phyloP scores from a whole-genome alignment of 192 early-diverging fungal species.

The Mortierella claussenii region DNA sequence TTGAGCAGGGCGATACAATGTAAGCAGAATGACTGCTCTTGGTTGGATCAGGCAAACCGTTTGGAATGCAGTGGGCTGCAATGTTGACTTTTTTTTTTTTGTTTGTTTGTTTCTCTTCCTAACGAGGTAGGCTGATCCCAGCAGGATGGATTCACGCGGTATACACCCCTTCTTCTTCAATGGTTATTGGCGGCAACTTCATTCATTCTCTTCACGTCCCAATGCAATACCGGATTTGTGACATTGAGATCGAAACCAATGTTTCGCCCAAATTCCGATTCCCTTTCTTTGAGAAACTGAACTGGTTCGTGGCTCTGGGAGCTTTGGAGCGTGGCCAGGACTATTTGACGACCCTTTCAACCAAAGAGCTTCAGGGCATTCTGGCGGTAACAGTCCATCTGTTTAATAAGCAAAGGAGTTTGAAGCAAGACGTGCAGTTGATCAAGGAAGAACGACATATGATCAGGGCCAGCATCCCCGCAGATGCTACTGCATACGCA shows the following conservation, averaged over 20 bases:
- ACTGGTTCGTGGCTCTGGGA: conserved; percentile 81
- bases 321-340: conserved; percentile 61
- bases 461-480: conserved; percentile 32
- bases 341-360: conserved; percentile 21
- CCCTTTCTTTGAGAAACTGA: conserved; percentile 86
- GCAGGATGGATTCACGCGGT: conserved; percentile 98
- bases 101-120: not conserved
- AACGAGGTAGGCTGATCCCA: conserved; percentile 88
- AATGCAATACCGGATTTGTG: conserved; percentile 76
- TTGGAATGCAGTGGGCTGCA: not conserved
- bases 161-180: conserved; percentile 84
- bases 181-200: conserved; percentile 97
- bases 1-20: conserved; percentile 87
- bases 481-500: not conserved
- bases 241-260: conserved; percentile 81
- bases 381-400: conserved; percentile 29
- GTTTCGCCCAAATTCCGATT: conserved; percentile 87
- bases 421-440: conserved; percentile 10
- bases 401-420: conserved; percentile 21
- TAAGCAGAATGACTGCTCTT: conserved; percentile 46
- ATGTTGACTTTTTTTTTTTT: not conserved
- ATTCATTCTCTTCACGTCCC: conserved; percentile 81
- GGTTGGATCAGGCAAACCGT: not conserved
- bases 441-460: conserved; percentile 35
- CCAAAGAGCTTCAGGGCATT: conserved; percentile 16